Base-by-base conservation (phyloP, 2,329 filamentous ascomycete species). In the Parascedosporium putredinis region DNA sequence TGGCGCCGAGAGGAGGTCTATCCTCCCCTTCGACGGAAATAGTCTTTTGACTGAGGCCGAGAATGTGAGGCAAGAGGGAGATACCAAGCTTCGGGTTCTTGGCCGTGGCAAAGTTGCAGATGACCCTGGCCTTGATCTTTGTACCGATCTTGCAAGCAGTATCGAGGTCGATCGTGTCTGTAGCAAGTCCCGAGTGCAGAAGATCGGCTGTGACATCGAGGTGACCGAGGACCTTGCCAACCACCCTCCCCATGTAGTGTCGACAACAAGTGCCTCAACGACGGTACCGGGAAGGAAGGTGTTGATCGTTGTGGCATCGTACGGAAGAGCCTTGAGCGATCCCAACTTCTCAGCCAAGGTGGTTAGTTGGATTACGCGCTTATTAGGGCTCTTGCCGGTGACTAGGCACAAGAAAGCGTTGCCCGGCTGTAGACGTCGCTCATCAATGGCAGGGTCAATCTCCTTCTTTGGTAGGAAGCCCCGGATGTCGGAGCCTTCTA, bases 251-350 rank as follows among this genome's bases (percentile, higher is more conserved):
- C 76, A 67, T 9, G 83, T 81, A 12, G 86, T 79, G 44, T 93
- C 85, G 2, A 86, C 84, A 33, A 98, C 69, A 45, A 97, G 73
- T 9, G 96, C 74, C 57, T 95, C 89, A 31, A 89, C 88, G 5
- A 84, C 82, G n/a, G 88, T 93, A 56, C 93, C 94, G 1, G 94
- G 93, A 5, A 96, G 75, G 67, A 95, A 95, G 5, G 86, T 79
- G 63, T 90, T 88, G 60, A 98, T 86, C 0, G 87, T 94, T 7
- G 88, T 88, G 1, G 90, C 90, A 36, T 86, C 82, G 25, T 74
- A 76, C 3, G 95, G 74, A 51, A 75, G 78, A 60, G 81, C 79
- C 44, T 81, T 73, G 52, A 79, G 64, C 57, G 81, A 86, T 29
- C 81, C 84, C 16, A 88, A 70, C 58, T 84, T 86, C 55, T 78